These are phyloP conservation scores for Termitomyces sp. DNA, from an alignment of 768 basidiomycete genomes.

Conservation along the genomic window DNA sequence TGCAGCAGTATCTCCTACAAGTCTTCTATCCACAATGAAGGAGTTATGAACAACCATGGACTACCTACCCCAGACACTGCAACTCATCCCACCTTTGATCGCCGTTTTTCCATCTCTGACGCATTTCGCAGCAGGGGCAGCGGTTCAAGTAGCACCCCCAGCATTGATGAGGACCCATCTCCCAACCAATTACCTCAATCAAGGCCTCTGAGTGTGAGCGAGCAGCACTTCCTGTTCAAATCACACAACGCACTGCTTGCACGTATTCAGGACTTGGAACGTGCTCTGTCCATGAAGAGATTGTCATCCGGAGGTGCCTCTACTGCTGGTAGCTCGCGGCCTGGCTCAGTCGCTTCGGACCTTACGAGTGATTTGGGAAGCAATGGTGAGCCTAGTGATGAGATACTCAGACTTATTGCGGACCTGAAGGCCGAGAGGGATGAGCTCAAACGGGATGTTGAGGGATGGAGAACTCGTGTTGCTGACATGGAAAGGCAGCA, in stretches of 20 bases:
- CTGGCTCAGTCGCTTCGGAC: slow-evolving; percentile 46
- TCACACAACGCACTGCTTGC: slow-evolving; percentile 79
- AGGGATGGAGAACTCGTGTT: slow-evolving; percentile 80
- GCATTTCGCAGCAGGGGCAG: slow-evolving; percentile 24
- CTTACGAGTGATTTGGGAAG: slow-evolving; percentile 28
- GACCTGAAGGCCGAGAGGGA: slow-evolving; percentile 88
- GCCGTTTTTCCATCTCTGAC: slow-evolving; percentile 30
- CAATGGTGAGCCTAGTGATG: slow-evolving; percentile 54
- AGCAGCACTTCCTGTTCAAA: slow-evolving; percentile 83
- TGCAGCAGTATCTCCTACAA: slow-evolving; percentile 79
- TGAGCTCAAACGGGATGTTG: slow-evolving; percentile 81
- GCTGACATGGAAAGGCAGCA: slow-evolving; percentile 70
- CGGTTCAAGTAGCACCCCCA: slow-evolving; percentile 21
- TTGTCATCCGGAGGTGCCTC: slow-evolving; percentile 26
- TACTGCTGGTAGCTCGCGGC: slow-evolving; percentile 38
- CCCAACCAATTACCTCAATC: slow-evolving; percentile 28
- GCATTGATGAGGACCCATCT: slow-evolving; percentile 43
- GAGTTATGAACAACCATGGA: slow-evolving; percentile 28
- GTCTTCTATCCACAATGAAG: slow-evolving; percentile 40
- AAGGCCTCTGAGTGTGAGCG: slow-evolving; percentile 60
- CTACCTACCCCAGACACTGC: slow-evolving; percentile 76
- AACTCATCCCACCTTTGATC: slow-evolving; percentile 44
- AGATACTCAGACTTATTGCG: slow-evolving; percentile 68
- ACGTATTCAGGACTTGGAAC: slow-evolving; percentile 78
- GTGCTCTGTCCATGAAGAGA: slow-evolving; percentile 46